These are phyloP conservation scores for Scleroderma bovista DNA, from an alignment of 768 basidiomycete genomes.

Conservation along the genomic window DNA sequence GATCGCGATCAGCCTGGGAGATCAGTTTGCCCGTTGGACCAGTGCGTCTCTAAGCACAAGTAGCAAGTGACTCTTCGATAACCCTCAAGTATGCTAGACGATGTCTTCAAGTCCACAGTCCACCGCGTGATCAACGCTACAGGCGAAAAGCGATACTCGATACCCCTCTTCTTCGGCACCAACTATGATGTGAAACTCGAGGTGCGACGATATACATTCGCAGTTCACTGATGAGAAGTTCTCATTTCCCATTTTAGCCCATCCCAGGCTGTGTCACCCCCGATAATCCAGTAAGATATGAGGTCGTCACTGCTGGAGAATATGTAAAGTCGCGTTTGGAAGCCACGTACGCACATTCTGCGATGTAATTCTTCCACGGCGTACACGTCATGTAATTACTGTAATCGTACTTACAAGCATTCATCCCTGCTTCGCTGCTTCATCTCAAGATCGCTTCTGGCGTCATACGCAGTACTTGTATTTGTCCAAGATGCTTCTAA, in stretches of 20 bases:
- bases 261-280: constrained; percentile 45
- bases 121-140: constrained; percentile 78
- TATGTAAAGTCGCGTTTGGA: constrained; percentile 75
- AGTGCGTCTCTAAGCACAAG: constrained; percentile 33
- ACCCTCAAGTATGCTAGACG: constrained; percentile 36
- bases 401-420: too few relatives aligned
- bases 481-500: too few relatives aligned
- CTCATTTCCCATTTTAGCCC: constrained; percentile 20
- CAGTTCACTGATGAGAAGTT: background rate
- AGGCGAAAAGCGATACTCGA: constrained; percentile 69
- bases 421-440: too few relatives aligned
- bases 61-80: background rate
- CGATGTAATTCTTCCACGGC: background rate
- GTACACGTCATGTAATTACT: too few relatives aligned
- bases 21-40: constrained; percentile 62
- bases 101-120: constrained; percentile 54
- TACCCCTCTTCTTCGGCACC: constrained; percentile 86
- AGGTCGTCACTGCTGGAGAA: constrained; percentile 74
- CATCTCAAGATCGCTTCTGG: too few relatives aligned
- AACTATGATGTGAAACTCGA: constrained; percentile 76
- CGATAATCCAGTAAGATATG: constrained; percentile 61
- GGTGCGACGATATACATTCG: constrained; percentile 35
- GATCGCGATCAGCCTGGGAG: constrained; percentile 42
- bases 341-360: constrained; percentile 58
- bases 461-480: too few relatives aligned